Evolutionary conservation across 345 rosid genomes (phyloP).

Genomic region (Corchorus olitorius): DNA sequence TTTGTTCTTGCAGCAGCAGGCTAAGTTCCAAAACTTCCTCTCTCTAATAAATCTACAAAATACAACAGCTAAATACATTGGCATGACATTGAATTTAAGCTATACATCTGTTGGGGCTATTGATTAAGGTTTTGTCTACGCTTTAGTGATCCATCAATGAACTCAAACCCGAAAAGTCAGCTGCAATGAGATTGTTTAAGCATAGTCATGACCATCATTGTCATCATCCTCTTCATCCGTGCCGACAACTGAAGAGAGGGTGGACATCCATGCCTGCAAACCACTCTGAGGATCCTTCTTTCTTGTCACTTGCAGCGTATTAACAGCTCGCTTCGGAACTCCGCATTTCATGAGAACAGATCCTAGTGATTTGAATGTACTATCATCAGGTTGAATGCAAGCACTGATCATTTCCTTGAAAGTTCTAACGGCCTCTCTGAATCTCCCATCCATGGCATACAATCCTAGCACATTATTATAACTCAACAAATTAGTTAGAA

Average conservation of each 20-base stretch:
- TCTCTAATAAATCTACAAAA: background rate
- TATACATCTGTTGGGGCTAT: conserved; percentile 4
- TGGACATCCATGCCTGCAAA: conserved; percentile 51
- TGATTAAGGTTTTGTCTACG: background rate
- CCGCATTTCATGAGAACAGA: conserved; percentile 67
- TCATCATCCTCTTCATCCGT: conserved; percentile 26
- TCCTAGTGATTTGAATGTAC: conserved; percentile 67
- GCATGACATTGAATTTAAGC: background rate
- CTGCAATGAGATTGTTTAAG: background rate
- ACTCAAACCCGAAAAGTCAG: background rate
- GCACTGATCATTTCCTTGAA: conserved; percentile 74
- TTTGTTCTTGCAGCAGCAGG: background rate
- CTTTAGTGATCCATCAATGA: background rate
- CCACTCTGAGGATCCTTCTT: conserved; percentile 56
- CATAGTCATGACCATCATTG: background rate
- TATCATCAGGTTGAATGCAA: conserved; percentile 53
- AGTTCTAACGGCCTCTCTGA: conserved; percentile 54
- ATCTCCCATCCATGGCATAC: conserved; percentile 71
- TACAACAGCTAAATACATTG: background rate
- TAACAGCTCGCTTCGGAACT: conserved; percentile 58
- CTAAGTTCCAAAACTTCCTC: background rate
- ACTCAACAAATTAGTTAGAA: conserved; percentile 63
- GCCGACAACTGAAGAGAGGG: conserved; percentile 58
- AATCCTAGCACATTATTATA: conserved; percentile 67
- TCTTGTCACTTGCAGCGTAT: conserved; percentile 47